A percentile compares a stretch with the other conserved stretches of the same genome.
Conservation (phyloP, 1,284 basidiomycete genomes). For the Tylopilus sp. region DNA sequence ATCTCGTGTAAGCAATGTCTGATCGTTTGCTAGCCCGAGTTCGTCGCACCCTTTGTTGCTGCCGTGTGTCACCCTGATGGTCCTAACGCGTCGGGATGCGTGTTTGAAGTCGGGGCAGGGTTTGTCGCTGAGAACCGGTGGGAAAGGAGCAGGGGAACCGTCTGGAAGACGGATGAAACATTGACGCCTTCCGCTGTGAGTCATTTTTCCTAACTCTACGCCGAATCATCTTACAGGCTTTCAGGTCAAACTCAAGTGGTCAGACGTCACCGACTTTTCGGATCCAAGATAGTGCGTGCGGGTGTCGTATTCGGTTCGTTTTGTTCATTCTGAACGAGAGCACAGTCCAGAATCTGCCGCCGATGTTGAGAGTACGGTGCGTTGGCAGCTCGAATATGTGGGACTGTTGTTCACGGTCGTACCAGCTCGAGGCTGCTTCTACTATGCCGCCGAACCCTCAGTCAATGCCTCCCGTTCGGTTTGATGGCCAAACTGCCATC, state of each 20-base stretch:
- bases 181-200: constrained; percentile 93
- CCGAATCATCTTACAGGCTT: constrained; percentile 1
- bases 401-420: constrained; percentile 2
- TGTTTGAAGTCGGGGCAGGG: constrained; percentile 95
- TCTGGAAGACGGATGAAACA: constrained; percentile 88
- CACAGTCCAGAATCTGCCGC: constrained; percentile 62
- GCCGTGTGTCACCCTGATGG: constrained; percentile 76
- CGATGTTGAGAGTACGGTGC: constrained; percentile 68
- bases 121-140: constrained; percentile 92
- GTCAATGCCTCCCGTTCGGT: constrained; percentile 69
- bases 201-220: neutral
- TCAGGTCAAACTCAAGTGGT: constrained; percentile 79
- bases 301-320: too few relatives aligned
- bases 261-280: constrained; percentile 79
- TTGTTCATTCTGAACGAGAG: constrained; percentile 3
- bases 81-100: constrained; percentile 79
- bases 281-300: constrained; percentile 65
- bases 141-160: constrained; percentile 83
- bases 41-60: constrained; percentile 89
- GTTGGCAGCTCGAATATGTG: constrained; percentile 9
- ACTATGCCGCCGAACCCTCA: constrained; percentile 72
- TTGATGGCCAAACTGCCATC: constrained; percentile 89
- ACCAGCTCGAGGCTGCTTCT: constrained; percentile 68
- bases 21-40: constrained; percentile 64
- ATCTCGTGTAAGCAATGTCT: neutral